phyloP scores from a whole-genome alignment of 2,329 filamentous ascomycete genomes.

The Stagonosporopsis vannaccii region DNA sequence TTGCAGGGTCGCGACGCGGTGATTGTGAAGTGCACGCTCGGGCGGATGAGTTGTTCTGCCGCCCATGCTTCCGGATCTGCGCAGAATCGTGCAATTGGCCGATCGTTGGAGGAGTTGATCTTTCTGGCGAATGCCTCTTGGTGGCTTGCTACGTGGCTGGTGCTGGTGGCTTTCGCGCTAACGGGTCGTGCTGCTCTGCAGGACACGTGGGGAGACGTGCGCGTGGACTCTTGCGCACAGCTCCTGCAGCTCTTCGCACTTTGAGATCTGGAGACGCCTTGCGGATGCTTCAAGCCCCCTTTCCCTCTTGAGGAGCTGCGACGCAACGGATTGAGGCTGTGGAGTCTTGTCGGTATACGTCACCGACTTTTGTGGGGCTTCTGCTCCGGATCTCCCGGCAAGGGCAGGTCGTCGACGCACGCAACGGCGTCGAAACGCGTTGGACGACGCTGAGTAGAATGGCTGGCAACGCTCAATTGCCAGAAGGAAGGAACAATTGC shows the following conservation, averaged over 20 bases:
- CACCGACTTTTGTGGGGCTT: conserved; percentile 27
- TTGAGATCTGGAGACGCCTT: neutral
- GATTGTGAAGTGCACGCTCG: conserved; percentile 19
- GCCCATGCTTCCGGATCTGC: neutral
- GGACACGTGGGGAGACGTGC: neutral
- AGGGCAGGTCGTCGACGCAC: conserved; percentile 6
- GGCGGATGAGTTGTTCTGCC: neutral
- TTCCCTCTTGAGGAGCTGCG: neutral
- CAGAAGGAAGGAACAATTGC: neutral
- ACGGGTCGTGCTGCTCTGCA: neutral
- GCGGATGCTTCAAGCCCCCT: neutral
- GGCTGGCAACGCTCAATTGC: neutral
- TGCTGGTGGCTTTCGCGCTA: conserved; percentile 3
- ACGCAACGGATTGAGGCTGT: neutral
- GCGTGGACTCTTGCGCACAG: neutral
- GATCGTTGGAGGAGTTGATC: neutral
- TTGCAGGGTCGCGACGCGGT: conserved; percentile 32
- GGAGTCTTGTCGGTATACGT: conserved; percentile 22
- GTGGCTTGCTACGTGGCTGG: too few relatives aligned
- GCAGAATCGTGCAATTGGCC: neutral
- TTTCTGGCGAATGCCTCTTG: neutral
- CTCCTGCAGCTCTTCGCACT: too few relatives aligned
- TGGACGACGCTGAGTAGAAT: neutral
- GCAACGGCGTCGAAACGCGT: conserved; percentile 5
- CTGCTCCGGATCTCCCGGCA: conserved; percentile 30